phyloP scores from a whole-genome alignment of 2,329 filamentous ascomycete genomes.

The Stromatinia cepivora region DNA sequence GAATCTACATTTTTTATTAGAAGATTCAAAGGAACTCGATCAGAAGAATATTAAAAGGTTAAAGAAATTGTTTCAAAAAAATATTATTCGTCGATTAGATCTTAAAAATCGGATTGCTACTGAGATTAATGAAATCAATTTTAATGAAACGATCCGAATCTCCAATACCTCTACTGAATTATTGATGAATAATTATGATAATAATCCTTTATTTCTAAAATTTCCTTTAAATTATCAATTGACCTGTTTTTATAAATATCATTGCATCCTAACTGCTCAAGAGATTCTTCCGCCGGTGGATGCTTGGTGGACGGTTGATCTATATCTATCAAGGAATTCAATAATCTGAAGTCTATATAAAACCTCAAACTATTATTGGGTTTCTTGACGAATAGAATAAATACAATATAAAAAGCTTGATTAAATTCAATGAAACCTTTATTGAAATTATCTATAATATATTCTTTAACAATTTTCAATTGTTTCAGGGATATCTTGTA shows the following conservation, averaged over 20 bases:
- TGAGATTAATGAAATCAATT: conserved; percentile 7
- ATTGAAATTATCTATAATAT: too few species aligned
- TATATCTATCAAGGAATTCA: too few species aligned
- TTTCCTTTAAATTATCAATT: conserved; percentile 15
- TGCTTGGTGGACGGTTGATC: conserved; percentile 24
- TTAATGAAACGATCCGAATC: conserved; percentile 2
- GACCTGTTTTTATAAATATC: conserved; percentile 14
- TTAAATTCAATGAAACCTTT: too few species aligned
- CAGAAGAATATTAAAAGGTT: conserved; percentile 23
- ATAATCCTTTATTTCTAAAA: conserved; percentile 8
- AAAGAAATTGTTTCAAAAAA: conserved; percentile 19
- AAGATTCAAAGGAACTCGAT: conserved; percentile 24
- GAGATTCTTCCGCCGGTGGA: conserved; percentile 20
- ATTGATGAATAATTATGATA: conserved; percentile 10
- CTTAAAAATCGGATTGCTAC: conserved; percentile 10
- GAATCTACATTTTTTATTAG: conserved; percentile 28
- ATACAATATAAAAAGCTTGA: too few species aligned
- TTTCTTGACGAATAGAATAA: too few species aligned
- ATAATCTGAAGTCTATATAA: too few species aligned
- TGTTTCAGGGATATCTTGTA: too few species aligned
- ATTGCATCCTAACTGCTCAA: conserved; percentile 20
- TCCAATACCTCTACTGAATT: conserved; percentile 5
- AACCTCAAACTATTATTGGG: too few species aligned
- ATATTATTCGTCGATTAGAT: background rate
- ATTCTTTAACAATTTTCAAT: too few species aligned